Evolutionary conservation across 495 filamentous ascomycete species (phyloP).

Genomic region (Annulohypoxylon nitens): DNA sequence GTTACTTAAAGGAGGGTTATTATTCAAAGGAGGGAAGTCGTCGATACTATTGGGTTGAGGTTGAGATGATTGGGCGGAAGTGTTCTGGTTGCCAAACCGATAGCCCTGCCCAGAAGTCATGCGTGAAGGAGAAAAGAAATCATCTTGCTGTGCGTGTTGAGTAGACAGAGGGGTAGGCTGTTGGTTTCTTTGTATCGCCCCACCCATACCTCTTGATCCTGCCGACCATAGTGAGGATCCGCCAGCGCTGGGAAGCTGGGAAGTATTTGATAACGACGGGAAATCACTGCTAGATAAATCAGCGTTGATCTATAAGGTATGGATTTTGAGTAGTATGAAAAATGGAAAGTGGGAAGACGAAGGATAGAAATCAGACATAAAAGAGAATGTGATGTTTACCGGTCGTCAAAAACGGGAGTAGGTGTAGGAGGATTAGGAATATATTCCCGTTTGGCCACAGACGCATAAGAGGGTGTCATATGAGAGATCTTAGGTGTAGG

Average conservation of each 20-base stretch:
- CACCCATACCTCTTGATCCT: conserved; percentile 59
- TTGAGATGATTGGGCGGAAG: conserved; percentile 70
- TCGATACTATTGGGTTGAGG: conserved; percentile 78
- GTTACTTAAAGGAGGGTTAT: conserved; percentile 73
- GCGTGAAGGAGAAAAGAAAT: conserved; percentile 70
- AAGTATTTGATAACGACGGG: conserved; percentile 78
- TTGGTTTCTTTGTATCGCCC: conserved; percentile 75
- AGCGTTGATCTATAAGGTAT: conserved; percentile 34
- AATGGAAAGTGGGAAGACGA: not conserved
- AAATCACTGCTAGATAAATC: conserved; percentile 74
- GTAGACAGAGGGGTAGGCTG: conserved; percentile 67
- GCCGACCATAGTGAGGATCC: conserved; percentile 72
- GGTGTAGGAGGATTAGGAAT: not conserved
- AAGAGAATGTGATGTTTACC: conserved; percentile 20
- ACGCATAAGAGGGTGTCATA: conserved; percentile 21
- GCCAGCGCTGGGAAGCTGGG: conserved; percentile 68
- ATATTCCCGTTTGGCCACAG: conserved; percentile 1
- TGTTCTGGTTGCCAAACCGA: conserved; percentile 65
- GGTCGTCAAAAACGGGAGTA: not conserved
- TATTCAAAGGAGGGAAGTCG: conserved; percentile 85
- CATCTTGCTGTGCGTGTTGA: conserved; percentile 70
- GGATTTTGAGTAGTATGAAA: not conserved
- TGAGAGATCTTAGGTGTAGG: not conserved
- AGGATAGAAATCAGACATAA: not conserved
- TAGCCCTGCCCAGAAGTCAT: conserved; percentile 69